Base-by-base conservation (phyloP, 495 filamentous ascomycete species). In the Platismatia glauca region DNA sequence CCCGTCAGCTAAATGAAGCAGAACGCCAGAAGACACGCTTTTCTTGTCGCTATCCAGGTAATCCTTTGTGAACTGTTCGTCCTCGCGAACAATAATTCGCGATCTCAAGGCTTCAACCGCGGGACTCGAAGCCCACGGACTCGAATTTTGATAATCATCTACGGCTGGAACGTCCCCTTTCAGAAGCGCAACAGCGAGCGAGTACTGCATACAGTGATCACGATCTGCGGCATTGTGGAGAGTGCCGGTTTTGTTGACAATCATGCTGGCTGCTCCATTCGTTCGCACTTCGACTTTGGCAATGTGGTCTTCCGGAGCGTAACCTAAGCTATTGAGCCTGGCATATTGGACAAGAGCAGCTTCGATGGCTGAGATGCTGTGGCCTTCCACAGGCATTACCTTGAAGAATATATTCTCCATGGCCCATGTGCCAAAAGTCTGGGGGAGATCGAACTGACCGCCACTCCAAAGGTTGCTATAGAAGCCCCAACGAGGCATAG, bases 131-230 rank as follows among this genome's bases (percentile, higher is more conserved):
- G 71, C 73, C 68, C 71, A 81, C 1, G 68, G 68, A 11, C 72
- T 74, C 3, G 70, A 62, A 60, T 79, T 71, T 20, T 63, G 46
- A 64, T 77, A 78, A 59, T 79, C 78, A 8, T 31, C 66, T 18
- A 65, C 62, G 22, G 75, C 72, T 9, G 72, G 64, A 4, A 64
- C 35, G 24, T 48, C 38, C 0, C 73, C 75, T 60, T 79, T 79
- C 38, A 78, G 60, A 44, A 78, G 66, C 8, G 65, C 65, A 48
- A 80, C 64, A 29, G 60, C 60, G 18, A 80, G 63, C 8, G 76
- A 69, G 64, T 75, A 80, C 41, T 73, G 68, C 50, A 80, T 63
- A 59, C 76, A 79, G 55, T 80, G 78, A 63, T 79, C 76, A 37
- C 78, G 72, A 56, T 81, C 78, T 16, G 77, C 78, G 1, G 74